A percentile compares a stretch with the other conserved stretches of the same genome.
Conservation (phyloP, 164 flowering plant genomes). For the Stephania cephalantha region DNA sequence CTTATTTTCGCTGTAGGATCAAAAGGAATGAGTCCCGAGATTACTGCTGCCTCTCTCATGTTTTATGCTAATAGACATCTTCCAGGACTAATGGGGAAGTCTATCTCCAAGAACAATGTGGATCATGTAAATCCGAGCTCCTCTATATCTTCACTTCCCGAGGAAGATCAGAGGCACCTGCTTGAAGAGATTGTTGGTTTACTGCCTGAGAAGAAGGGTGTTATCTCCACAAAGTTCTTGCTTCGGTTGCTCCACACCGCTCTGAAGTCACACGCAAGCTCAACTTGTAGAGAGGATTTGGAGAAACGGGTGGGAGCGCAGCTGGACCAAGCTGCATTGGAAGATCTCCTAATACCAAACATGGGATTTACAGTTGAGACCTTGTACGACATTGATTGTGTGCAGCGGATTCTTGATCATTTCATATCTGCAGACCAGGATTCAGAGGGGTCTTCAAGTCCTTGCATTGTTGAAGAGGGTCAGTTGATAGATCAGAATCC, state of each 20-base stretch:
- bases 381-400: conserved; percentile 64
- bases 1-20: conserved; percentile 43
- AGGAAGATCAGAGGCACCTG: conserved; percentile 49
- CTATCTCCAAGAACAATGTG: conserved; percentile 29
- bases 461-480: conserved; percentile 39
- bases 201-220: conserved; percentile 53
- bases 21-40: conserved; percentile 51
- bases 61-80: conserved; percentile 50
- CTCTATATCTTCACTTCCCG: conserved; percentile 28
- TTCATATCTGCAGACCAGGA: conserved; percentile 39
- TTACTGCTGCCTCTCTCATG: conserved; percentile 48
- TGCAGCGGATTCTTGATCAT: conserved; percentile 69
- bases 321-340: conserved; percentile 61
- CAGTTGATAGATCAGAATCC: conserved; percentile 41
- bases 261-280: conserved; percentile 47
- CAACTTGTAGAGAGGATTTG: conserved; percentile 48
- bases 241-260: conserved; percentile 55
- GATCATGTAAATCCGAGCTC: conserved; percentile 19
- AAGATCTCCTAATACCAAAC: conserved; percentile 70
- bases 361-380: conserved; percentile 60
- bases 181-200: conserved; percentile 64
- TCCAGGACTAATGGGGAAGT: conserved; percentile 44
- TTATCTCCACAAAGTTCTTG: conserved; percentile 45
- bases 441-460: conserved; percentile 22
- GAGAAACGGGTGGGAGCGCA: conserved; percentile 64